A percentile compares a stretch with the other conserved stretches of the same genome.
These are phyloP conservation scores for Sistotremastrum niveocremeum DNA, from an alignment of 768 basidiomycete species.

Conservation along the genomic window DNA sequence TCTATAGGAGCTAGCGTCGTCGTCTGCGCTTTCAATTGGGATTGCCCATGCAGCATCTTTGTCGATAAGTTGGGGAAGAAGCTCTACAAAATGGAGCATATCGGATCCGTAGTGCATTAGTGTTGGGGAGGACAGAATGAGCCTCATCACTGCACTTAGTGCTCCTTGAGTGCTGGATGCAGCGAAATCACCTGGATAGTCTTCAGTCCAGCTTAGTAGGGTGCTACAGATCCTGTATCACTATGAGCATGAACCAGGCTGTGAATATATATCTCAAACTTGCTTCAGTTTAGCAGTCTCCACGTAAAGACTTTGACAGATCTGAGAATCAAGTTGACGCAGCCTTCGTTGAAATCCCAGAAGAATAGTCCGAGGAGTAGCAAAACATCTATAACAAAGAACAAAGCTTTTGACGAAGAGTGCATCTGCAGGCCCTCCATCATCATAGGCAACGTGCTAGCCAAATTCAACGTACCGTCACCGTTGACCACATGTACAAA, in stretches of 20 bases:
- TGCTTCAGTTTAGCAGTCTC: constrained; percentile 84
- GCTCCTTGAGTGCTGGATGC: constrained; percentile 63
- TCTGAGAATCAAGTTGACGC: constrained; percentile 58
- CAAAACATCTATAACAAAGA: constrained; percentile 72
- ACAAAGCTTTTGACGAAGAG: constrained; percentile 69
- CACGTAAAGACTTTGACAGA: constrained; percentile 73
- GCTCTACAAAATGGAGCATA: constrained; percentile 67
- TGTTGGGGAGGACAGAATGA: constrained; percentile 66
- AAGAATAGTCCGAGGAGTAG: constrained; percentile 65
- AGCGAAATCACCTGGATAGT: constrained; percentile 70
- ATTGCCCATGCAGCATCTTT: constrained; percentile 64
- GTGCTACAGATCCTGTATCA: constrained; percentile 58
- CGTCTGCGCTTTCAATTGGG: constrained; percentile 46
- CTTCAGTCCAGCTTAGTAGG: constrained; percentile 62
- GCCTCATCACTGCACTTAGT: constrained; percentile 62
- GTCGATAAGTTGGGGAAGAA: constrained; percentile 48
- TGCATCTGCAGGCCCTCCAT: constrained; percentile 36
- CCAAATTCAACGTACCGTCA: constrained; percentile 40
- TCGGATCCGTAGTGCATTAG: constrained; percentile 77
- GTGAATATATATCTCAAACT: constrained; percentile 6
- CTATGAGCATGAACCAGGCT: background rate
- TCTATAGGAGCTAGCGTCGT: constrained; percentile 49
- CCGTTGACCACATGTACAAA: constrained; percentile 74
- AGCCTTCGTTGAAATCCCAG: constrained; percentile 81
- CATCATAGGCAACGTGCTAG: background rate